These are phyloP conservation scores for Candida alai DNA, from an alignment of 805 yeast species.

Conservation along the genomic window DNA sequence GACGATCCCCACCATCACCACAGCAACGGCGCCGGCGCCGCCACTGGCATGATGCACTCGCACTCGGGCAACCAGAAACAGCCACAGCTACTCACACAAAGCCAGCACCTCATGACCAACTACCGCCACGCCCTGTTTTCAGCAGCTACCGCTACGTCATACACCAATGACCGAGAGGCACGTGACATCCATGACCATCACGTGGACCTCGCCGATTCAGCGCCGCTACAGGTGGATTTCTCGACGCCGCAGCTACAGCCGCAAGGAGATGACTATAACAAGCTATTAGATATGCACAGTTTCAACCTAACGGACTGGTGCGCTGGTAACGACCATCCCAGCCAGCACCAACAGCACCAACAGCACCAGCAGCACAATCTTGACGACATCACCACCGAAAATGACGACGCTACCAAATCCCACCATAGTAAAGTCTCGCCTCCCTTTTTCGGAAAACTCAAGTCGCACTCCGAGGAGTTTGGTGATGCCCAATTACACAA, in stretches of 20 bases:
- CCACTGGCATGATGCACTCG: background rate
- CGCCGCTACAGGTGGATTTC: constrained; percentile 71
- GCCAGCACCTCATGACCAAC: constrained; percentile 5
- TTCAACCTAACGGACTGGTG: constrained; percentile 29
- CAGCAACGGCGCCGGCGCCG: background rate
- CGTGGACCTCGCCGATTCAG: constrained; percentile 23
- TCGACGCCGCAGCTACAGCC: constrained; percentile 67
- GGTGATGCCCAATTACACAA: background rate
- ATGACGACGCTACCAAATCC: background rate
- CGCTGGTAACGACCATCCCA: too few species aligned
- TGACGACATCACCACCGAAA: background rate
- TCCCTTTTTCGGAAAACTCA: too few species aligned
- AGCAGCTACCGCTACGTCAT: constrained; percentile 59
- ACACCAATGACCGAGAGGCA: constrained; percentile 50
- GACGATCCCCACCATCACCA: background rate
- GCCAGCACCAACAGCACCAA: constrained; percentile 31
- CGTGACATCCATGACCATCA: constrained; percentile 28
- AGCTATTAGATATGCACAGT: constrained; percentile 9
- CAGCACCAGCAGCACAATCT: constrained; percentile 13
- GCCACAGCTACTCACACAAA: too few species aligned
- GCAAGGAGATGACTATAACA: constrained; percentile 10
- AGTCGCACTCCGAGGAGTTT: too few species aligned
- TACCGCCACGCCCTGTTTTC: constrained; percentile 57
- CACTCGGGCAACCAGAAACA: too few species aligned
- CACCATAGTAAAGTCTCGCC: background rate